Evolutionary conservation across 2,329 filamentous ascomycete genomes (phyloP).

Genomic region (Mycosphaerella sp.): DNA sequence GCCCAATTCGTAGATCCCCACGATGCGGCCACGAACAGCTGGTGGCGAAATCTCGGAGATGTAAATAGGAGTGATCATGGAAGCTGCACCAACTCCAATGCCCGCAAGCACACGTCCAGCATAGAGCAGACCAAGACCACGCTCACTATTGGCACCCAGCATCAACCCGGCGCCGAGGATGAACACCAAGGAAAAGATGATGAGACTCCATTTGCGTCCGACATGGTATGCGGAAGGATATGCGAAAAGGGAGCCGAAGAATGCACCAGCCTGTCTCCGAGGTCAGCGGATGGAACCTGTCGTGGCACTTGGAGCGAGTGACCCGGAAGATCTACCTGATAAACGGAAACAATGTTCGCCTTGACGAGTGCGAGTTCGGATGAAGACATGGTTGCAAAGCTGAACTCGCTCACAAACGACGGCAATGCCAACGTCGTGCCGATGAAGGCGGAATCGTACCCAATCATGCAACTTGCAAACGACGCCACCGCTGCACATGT

Average conservation of each 20-base stretch:
- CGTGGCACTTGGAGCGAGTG: background rate
- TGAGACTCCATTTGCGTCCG: slow-evolving; percentile 60
- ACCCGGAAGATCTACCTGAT: slow-evolving; percentile 44
- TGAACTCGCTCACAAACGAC: slow-evolving; percentile 65
- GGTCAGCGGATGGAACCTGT: background rate
- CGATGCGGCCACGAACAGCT: slow-evolving; percentile 53
- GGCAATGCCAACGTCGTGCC: slow-evolving; percentile 66
- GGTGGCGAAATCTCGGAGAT: slow-evolving; percentile 54
- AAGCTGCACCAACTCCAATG: slow-evolving; percentile 51
- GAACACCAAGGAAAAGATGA: slow-evolving; percentile 58
- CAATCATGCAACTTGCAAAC: slow-evolving; percentile 50
- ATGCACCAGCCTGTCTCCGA: slow-evolving; percentile 63
- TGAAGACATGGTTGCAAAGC: slow-evolving; percentile 48
- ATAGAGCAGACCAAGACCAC: slow-evolving; percentile 58
- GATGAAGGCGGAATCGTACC: slow-evolving; percentile 55
- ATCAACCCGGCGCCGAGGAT: slow-evolving; percentile 66
- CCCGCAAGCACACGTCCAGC: slow-evolving; percentile 54
- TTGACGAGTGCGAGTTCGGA: slow-evolving; percentile 54
- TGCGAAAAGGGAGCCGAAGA: slow-evolving; percentile 69
- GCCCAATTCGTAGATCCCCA: slow-evolving; percentile 52
- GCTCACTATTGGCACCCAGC: slow-evolving; percentile 57
- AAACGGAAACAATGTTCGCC: slow-evolving; percentile 72
- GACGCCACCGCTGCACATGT: slow-evolving; percentile 50
- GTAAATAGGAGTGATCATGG: slow-evolving; percentile 55
- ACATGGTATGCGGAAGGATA: slow-evolving; percentile 61